Evolutionary conservation across 2,329 filamentous ascomycete species (phyloP).

Genomic region (Trichoderma atroviride): DNA sequence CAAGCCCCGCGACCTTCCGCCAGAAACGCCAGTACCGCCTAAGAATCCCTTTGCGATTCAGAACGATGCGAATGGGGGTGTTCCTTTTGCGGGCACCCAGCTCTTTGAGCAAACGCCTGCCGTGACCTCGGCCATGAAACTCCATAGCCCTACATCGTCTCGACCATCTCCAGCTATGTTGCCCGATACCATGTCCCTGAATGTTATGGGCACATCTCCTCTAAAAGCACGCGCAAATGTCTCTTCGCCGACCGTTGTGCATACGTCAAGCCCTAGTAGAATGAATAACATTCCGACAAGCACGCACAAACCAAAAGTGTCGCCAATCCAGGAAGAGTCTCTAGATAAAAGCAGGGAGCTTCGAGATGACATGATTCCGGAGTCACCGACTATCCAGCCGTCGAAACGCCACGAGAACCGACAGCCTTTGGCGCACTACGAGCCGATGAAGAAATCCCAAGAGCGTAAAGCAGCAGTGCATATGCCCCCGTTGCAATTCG

Average conservation of each 20-base stretch:
- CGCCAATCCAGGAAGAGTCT: constrained; percentile 33
- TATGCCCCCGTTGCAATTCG: constrained; percentile 32
- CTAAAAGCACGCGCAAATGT: constrained; percentile 53
- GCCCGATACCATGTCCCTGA: constrained; percentile 51
- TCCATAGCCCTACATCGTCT: constrained; percentile 59
- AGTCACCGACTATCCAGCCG: constrained; percentile 40
- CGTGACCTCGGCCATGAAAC: constrained; percentile 54
- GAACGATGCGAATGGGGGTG: constrained; percentile 38
- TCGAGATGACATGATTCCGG: constrained; percentile 41
- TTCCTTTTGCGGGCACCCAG: constrained; percentile 49
- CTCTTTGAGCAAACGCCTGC: constrained; percentile 60
- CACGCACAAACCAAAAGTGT: constrained; percentile 31
- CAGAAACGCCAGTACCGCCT: constrained; percentile 54
- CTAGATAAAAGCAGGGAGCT: constrained; percentile 33
- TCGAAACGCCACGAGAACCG: constrained; percentile 32
- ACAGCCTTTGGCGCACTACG: constrained; percentile 48
- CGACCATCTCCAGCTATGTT: constrained; percentile 57
- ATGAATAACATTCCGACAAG: constrained; percentile 39
- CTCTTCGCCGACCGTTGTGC: constrained; percentile 48
- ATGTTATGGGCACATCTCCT: constrained; percentile 50
- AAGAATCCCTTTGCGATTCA: constrained; percentile 52
- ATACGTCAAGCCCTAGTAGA: constrained; percentile 47
- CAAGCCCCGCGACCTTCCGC: constrained; percentile 35
- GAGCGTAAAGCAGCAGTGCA: constrained; percentile 41
- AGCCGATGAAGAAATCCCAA: constrained; percentile 51